Conservation (phyloP, 2,329 filamentous ascomycete species). For the Fusarium miscanthi region DNA sequence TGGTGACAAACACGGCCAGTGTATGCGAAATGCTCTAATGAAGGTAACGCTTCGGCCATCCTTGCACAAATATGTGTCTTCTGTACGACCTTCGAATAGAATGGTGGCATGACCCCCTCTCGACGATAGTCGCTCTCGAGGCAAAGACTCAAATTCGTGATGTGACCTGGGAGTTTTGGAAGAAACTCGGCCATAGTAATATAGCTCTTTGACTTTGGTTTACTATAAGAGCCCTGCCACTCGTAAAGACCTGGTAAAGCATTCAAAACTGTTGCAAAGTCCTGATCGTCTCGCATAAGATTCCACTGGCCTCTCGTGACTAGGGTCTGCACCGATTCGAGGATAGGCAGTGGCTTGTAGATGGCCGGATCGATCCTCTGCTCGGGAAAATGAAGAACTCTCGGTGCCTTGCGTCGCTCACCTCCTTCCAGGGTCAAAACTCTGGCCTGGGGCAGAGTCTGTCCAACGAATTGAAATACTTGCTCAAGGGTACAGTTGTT, state of each 20-base stretch:
- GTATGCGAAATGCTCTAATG: slow-evolving; percentile 75
- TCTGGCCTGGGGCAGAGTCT: slow-evolving; percentile 68
- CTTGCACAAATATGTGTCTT: slow-evolving; percentile 73
- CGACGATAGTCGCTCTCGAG: slow-evolving; percentile 78
- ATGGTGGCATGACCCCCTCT: slow-evolving; percentile 69
- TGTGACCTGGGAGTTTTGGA: slow-evolving; percentile 64
- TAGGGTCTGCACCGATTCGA: slow-evolving; percentile 71
- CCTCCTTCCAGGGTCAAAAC: slow-evolving; percentile 81
- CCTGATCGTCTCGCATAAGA: slow-evolving; percentile 70
- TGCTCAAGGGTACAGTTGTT: slow-evolving; percentile 78
- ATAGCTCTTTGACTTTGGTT: slow-evolving; percentile 79
- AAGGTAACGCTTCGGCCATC: slow-evolving; percentile 69
- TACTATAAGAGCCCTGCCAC: slow-evolving; percentile 74
- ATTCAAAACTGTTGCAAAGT: slow-evolving; percentile 70
- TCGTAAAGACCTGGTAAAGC: slow-evolving; percentile 74
- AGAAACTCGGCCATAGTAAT: slow-evolving; percentile 74
- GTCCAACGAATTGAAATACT: slow-evolving; percentile 72
- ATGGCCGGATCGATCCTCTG: slow-evolving; percentile 36
- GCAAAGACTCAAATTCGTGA: slow-evolving; percentile 74
- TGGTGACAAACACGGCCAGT: slow-evolving; percentile 76
- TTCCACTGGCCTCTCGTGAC: slow-evolving; percentile 84
- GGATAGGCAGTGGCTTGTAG: slow-evolving; percentile 54
- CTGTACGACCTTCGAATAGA: slow-evolving; percentile 69
- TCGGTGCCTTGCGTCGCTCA: slow-evolving; percentile 78
- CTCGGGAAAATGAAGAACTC: slow-evolving; percentile 60